A percentile compares a stretch with the other conserved stretches of the same genome.
Conservation (phyloP, 306 rosid species). For the Cicer chorassanicum region DNA sequence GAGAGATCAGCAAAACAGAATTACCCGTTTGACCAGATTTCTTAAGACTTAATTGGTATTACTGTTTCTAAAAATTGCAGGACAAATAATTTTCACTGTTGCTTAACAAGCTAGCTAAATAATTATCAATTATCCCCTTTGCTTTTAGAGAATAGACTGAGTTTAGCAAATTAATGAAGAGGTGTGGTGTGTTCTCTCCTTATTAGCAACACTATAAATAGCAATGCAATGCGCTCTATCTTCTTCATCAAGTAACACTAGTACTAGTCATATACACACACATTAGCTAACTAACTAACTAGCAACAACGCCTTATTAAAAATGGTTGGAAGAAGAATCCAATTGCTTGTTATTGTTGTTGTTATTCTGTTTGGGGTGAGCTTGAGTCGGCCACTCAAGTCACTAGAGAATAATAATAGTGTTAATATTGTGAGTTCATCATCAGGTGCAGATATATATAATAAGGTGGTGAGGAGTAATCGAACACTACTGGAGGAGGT, state of each 20-base stretch:
- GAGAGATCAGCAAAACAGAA: background rate
- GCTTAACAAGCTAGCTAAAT: background rate
- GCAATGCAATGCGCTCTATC: background rate
- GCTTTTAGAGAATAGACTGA: too few relatives aligned
- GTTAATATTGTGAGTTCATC: background rate
- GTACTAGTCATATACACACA: background rate
- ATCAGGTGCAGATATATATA: background rate
- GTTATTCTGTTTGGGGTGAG: conserved; percentile 31
- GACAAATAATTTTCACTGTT: background rate
- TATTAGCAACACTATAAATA: conserved; percentile 40
- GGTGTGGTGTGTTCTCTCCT: too few relatives aligned
- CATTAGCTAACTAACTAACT: too few relatives aligned
- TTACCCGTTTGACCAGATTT: background rate
- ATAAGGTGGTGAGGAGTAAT: background rate
- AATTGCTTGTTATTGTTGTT: conserved; percentile 27
- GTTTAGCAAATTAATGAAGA: too few relatives aligned
- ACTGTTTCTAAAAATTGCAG: background rate
- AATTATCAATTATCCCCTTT: too few relatives aligned
- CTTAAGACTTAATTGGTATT: background rate
- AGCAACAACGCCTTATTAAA: background rate
- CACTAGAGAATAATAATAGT: background rate
- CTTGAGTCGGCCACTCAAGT: conserved; percentile 41
- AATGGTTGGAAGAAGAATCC: conserved; percentile 43
- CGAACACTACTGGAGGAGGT: background rate
- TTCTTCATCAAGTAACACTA: background rate